Evolutionary conservation across 2,329 filamentous ascomycete species (phyloP), one percentile per base, ranked within the genome.

Genomic region (Spiromastix sp.): DNA sequence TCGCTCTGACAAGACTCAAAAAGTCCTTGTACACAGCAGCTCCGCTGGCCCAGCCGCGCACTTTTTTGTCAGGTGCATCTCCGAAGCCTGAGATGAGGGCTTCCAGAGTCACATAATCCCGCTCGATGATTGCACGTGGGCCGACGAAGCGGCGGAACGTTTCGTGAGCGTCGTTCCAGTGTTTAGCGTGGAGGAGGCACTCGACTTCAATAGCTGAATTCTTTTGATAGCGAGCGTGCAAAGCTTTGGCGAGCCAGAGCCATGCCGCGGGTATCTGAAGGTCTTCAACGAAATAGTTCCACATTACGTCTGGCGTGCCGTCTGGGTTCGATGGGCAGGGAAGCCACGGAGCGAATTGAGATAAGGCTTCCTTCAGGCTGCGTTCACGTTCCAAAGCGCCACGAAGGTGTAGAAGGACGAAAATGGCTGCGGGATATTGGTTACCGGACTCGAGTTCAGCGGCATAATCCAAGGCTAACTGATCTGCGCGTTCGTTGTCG

Each of bases 221-320:
- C 43, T 77, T 75, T 49, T 72, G 75, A 39, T 79, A 78, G 42
- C 83, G 81, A 60, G 85, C 86, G 57, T 81, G 81, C 10, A 89
- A 68, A 9, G 87, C 87, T 52, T 87, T 84, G 12, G 91, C 85
- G 40, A 85, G 76, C 77, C 84, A 93, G 33, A 96, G 70, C 86
- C 89, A 93, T 3, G 71, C 58, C 1, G 70, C 60, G 0, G 89
- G 85, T 27, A 96, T 74, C 43, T 75, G 72, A 35, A 87, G 73
- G 20, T 74, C 75, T 29, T 71, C 63, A 0, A 72, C 72, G 15
- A 91, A 64, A 10, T 71, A 69, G 8, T 60, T 63, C 57, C 78
- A 85, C 35, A 60, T 69, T 11, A 61, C 53, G 42, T 56, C 49
- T 13, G 52, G 44, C 3, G 49, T 47, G 16, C 55, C 55, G 29